Base-by-base conservation (phyloP, 768 basidiomycete genomes). In the Trametes cingulata region DNA sequence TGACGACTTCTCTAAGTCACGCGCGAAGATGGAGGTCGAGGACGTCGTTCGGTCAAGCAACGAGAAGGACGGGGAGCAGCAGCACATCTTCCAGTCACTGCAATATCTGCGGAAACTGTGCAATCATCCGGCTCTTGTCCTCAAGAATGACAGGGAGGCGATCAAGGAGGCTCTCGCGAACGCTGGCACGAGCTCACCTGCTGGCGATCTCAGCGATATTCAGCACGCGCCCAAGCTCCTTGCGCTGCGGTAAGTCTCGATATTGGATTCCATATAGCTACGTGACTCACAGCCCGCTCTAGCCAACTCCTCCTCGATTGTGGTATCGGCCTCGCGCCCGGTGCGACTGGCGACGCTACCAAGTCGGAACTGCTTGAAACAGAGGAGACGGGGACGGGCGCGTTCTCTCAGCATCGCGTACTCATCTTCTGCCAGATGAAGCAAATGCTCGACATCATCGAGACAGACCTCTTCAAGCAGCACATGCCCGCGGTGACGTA, bases 341-440 rank as follows among this genome's bases (percentile, higher is more conserved):
- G 71, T 35, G 66, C 74, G 25, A 67, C 73, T 13, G 72, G 76
- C 1, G 91, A 92, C 46, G 70, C 80, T 10, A 78, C 81, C 20
- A 90, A 92, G 73, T 85, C 84, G 61, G 89, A 92, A 65, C 71
- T 84, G 15, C 82, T 81, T 35, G 87, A 91, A 60, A 78, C 82
- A 0, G 77, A 84, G 45, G 73, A 83, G 13, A 81, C 75, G 3
- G 56, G 77, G 0, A 78, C 77, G 41, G 83, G 83, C 24, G 74
- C 79, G 27, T 90, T 95, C 70, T 91, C 96, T 20, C 95, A 96
- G 66, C 97, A 99, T 71, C 92, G 97, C n/a, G 95, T 96, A 55
- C 85, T 99, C 64, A 96, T 99, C 67, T 99, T 99, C 77, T 98
- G 96, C 69, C 97, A 99, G 76, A 93, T 98, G 85, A 97, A 98